phyloP scores from a whole-genome alignment of 768 basidiomycete species.

The Mycena haematopus region DNA sequence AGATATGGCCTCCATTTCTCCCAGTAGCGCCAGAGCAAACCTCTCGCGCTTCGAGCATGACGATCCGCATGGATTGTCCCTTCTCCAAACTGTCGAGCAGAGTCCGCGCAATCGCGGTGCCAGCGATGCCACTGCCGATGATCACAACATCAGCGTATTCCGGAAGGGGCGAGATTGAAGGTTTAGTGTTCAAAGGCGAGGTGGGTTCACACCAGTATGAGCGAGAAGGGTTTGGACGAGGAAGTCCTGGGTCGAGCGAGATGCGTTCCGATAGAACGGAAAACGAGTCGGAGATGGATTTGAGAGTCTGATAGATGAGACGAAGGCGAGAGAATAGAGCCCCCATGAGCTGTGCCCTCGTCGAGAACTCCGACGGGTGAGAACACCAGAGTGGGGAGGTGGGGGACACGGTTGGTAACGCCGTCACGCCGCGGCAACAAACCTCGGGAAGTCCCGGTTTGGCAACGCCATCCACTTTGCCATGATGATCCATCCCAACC shows the following conservation, averaged over 20 bases:
- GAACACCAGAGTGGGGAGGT: too few species aligned
- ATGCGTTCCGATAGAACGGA: constrained; percentile 41
- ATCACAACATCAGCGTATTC: constrained; percentile 69
- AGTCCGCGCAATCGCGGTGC: constrained; percentile 63
- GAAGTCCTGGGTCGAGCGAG: constrained; percentile 56
- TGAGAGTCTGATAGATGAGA: constrained; percentile 19
- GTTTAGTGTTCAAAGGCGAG: constrained; percentile 36
- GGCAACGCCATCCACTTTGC: too few species aligned
- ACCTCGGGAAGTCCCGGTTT: too few species aligned
- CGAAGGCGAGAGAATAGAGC: constrained; percentile 10
- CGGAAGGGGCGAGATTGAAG: constrained; percentile 35
- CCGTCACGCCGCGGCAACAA: too few species aligned
- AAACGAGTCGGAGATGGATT: constrained; percentile 30
- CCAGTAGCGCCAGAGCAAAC: constrained; percentile 78
- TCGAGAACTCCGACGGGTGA: too few species aligned
- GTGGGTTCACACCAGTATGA: constrained; percentile 72
- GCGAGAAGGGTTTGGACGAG: constrained; percentile 56
- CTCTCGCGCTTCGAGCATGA: constrained; percentile 85
- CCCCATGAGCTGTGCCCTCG: constrained; percentile 6
- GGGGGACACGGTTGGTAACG: too few species aligned
- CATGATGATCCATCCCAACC: too few species aligned
- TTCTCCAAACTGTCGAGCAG: constrained; percentile 46
- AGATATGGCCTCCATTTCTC: constrained; percentile 77
- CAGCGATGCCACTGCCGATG: constrained; percentile 82
- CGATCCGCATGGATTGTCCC: constrained; percentile 47